Conservation (phyloP, 129 eudicot species). For the Flaveria bidentis region DNA sequence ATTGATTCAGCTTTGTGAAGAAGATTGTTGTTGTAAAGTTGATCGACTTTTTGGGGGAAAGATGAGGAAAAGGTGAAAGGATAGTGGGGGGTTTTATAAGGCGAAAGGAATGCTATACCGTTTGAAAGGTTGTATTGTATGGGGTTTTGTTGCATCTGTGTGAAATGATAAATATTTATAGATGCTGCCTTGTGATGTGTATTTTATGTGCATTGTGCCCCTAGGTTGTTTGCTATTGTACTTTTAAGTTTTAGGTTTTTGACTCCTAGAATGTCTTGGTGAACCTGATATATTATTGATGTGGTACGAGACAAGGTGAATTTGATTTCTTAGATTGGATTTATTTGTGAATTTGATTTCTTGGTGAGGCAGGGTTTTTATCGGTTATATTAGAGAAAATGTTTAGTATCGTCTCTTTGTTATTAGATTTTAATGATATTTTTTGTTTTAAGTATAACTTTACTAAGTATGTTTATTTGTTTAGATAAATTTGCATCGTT, state of each 20-base stretch:
- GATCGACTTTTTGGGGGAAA: slow-evolving; percentile 31
- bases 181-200: neutral
- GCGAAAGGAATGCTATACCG: slow-evolving; percentile 7
- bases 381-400: too few species aligned
- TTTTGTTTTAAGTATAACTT: too few species aligned
- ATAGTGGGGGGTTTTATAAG: slow-evolving; percentile 18
- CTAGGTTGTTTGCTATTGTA: neutral
- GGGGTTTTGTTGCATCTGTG: slow-evolving; percentile 16
- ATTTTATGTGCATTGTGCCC: neutral
- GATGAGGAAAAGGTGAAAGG: slow-evolving; percentile 26
- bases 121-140: slow-evolving; percentile 17
- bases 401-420: too few species aligned
- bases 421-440: too few species aligned
- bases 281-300: too few species aligned
- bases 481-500: too few species aligned
- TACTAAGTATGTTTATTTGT: too few species aligned
- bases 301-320: too few species aligned
- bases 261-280: too few species aligned
- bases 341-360: too few species aligned
- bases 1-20: neutral
- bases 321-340: too few species aligned
- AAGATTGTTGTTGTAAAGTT: slow-evolving; percentile 18
- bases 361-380: too few species aligned
- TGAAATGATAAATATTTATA: neutral
- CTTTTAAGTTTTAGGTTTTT: neutral